These are phyloP conservation scores for Chamaenerion angustifolium DNA, from an alignment of 345 rosid species.

Conservation along the genomic window DNA sequence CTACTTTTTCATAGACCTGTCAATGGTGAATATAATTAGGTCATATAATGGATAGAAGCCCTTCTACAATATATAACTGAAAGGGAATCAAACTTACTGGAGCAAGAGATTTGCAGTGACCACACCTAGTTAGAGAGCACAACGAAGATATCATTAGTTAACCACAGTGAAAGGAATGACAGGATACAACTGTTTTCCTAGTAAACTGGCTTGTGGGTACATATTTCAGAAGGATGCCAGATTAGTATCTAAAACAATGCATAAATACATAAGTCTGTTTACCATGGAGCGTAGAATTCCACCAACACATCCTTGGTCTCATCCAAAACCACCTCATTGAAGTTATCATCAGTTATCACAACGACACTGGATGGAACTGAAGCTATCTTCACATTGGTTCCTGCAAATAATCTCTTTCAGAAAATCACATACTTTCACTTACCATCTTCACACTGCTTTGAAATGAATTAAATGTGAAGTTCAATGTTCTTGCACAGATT, in stretches of 20 bases:
- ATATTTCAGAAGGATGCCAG: background rate
- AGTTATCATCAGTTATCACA: slow-evolving; percentile 67
- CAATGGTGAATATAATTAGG: slow-evolving; percentile 5
- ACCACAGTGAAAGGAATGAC: background rate
- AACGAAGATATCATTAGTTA: slow-evolving; percentile 1
- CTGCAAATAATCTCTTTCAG: slow-evolving; percentile 21
- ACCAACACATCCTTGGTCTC: slow-evolving; percentile 81
- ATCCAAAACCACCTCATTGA: slow-evolving; percentile 72
- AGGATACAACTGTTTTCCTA: too few species aligned
- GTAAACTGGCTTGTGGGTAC: too few species aligned
- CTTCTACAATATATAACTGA: background rate
- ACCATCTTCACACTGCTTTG: too few species aligned
- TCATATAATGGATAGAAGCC: background rate
- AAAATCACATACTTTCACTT: too few species aligned
- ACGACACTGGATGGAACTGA: slow-evolving; percentile 56
- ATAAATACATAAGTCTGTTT: slow-evolving; percentile 9
- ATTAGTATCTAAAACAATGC: background rate
- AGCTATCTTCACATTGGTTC: slow-evolving; percentile 83
- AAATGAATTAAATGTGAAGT: too few species aligned
- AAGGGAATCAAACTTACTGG: slow-evolving; percentile 44
- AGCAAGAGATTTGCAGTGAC: slow-evolving; percentile 95
- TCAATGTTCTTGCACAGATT: too few species aligned
- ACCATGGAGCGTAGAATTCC: slow-evolving; percentile 99
- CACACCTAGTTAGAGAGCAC: slow-evolving; percentile 61
- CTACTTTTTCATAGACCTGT: slow-evolving; percentile 85